Evolutionary conservation across 2,329 filamentous ascomycete genomes (phyloP), one percentile per base, ranked within the genome.

Genomic region (Talaromyces albobiverticillius): DNA sequence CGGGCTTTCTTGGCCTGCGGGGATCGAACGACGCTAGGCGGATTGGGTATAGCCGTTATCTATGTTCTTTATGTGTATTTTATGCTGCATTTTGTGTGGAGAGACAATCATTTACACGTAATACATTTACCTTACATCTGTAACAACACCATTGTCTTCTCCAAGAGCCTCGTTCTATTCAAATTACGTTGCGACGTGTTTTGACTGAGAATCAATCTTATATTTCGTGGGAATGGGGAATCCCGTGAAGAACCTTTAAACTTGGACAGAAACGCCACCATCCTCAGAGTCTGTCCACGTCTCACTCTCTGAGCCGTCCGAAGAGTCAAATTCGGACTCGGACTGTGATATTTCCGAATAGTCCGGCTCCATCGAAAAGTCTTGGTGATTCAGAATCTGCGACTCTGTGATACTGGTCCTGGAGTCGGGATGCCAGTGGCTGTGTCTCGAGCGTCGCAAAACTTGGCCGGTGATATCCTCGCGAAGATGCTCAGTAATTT

Each of bases 401-500:
- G 36, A 38, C 31, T 57, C 51, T 32, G 46, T 47, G 31, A 63
- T 60, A 34, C 61, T 59, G 4, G 62, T 65, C 18, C 56, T 60
- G 11, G 62, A 66, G 59, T 67, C 62, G 11, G 60, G 61, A 51
- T 61, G 62, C 60, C 60, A 60, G 13, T 36, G 48, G 54, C 50
- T 58, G 41, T 55, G 49, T 52, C 56, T 53, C 46, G 47, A 60
- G 14, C 57, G 58, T 56, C 52, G 53, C 41, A 59, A 52, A 23
- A 67, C 63, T 53, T 66, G 60, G 50, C 53, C 54, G 31, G 64
- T 55, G 26, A 59, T 57, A 46, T 60, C 58, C 18, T 48, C 36
- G 41, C 65, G 60, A 51, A 68, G 59, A 14, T 62, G 36, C 40
- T 45, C 23, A 38, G 61, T 64, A 45, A 68, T 60, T 47, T 62